A percentile compares a stretch with the other conserved stretches of the same genome.
These are phyloP conservation scores for Xylaria longipes DNA, from an alignment of 495 filamentous ascomycete species.

Conservation along the genomic window DNA sequence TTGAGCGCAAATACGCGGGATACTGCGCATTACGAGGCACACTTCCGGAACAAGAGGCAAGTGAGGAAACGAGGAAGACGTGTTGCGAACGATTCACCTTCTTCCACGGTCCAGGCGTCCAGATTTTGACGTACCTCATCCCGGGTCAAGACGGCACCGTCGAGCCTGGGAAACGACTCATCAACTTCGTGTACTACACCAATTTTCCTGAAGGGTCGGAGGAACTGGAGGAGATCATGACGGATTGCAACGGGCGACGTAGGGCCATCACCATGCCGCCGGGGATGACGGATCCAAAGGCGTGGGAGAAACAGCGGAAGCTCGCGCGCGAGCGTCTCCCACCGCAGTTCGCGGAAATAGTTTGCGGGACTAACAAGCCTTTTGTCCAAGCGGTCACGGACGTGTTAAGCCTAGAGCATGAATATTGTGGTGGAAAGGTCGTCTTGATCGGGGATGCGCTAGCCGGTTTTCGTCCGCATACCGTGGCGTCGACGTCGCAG, in stretches of 20 bases:
- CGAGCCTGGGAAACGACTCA: constrained; percentile 52
- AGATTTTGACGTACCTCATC: constrained; percentile 61
- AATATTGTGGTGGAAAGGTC: constrained; percentile 57
- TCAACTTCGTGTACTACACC: constrained; percentile 66
- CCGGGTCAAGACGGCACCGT: constrained; percentile 57
- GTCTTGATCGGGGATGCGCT: constrained; percentile 64
- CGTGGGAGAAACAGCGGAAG: constrained; percentile 53
- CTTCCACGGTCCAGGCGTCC: constrained; percentile 50
- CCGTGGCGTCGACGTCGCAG: constrained; percentile 58
- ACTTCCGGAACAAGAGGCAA: constrained; percentile 49
- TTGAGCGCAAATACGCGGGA: constrained; percentile 60
- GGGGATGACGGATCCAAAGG: constrained; percentile 49
- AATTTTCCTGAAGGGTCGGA: constrained; percentile 55
- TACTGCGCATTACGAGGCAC: constrained; percentile 64
- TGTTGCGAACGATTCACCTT: constrained; percentile 49
- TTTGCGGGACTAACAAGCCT: constrained; percentile 52
- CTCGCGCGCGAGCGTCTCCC: constrained; percentile 52
- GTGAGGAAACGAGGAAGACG: constrained; percentile 33
- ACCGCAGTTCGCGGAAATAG: constrained; percentile 61
- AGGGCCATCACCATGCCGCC: constrained; percentile 58
- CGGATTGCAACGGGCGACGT: constrained; percentile 53
- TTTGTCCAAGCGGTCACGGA: constrained; percentile 65
- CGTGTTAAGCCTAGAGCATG: constrained; percentile 50
- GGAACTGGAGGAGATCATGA: constrained; percentile 59
- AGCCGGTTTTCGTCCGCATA: constrained; percentile 63